Conservation (phyloP, 1,139 yeast species). For the Kurtzmaniella natalensis region DNA sequence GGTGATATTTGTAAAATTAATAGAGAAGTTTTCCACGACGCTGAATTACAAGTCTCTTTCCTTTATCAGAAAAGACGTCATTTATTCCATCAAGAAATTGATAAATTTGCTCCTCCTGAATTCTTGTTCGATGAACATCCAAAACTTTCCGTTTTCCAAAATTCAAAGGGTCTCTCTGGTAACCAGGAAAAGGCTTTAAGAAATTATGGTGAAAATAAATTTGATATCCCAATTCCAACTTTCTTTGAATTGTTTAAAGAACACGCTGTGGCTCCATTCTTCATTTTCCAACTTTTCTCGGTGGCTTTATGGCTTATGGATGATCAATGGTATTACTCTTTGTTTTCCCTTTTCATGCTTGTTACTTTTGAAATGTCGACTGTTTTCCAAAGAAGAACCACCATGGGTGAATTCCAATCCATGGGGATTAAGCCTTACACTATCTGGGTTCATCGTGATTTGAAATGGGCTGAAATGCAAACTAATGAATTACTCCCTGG, state of each 20-base stretch:
- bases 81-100: slow-evolving; percentile 53
- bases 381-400: slow-evolving; percentile 90
- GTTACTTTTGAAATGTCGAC: slow-evolving; percentile 92
- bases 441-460: slow-evolving; percentile 67
- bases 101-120: slow-evolving; percentile 73
- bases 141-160: slow-evolving; percentile 55
- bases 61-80: slow-evolving; percentile 91
- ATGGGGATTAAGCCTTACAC: slow-evolving; percentile 96
- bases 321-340: slow-evolving; percentile 93
- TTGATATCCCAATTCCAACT: slow-evolving; percentile 94
- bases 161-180: slow-evolving; percentile 57
- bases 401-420: slow-evolving; percentile 91
- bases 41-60: slow-evolving; percentile 62
- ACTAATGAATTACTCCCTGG: slow-evolving; percentile 85
- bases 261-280: slow-evolving; percentile 98
- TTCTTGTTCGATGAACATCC: slow-evolving; percentile 69
- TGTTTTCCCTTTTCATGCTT: slow-evolving; percentile 88
- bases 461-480: slow-evolving; percentile 63
- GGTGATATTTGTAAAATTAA: slow-evolving; percentile 71
- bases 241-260: slow-evolving; percentile 88
- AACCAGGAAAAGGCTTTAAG: slow-evolving; percentile 53
- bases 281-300: slow-evolving; percentile 93
- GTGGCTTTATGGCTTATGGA: slow-evolving; percentile 96
- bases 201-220: slow-evolving; percentile 76
- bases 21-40: slow-evolving; percentile 56